phyloP scores from a whole-genome alignment of 495 filamentous ascomycete genomes.

The Penicillium bovifimosum region DNA sequence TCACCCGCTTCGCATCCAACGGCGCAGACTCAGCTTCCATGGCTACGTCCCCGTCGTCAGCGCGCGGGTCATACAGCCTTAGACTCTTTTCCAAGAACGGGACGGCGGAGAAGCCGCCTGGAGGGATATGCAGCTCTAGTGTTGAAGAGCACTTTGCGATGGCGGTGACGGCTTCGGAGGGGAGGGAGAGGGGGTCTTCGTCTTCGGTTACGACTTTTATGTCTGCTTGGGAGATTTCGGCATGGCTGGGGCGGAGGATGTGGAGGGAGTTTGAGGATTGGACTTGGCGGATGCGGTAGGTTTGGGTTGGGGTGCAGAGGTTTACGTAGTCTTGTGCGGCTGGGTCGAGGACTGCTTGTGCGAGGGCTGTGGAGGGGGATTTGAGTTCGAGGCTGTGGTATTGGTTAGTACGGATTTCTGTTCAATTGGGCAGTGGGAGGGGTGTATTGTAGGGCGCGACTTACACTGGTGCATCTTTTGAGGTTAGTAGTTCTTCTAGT shows the following conservation, averaged over 20 bases:
- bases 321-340: slow-evolving; percentile 58
- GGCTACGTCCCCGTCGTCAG: slow-evolving; percentile 13
- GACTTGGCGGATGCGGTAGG: slow-evolving; percentile 79
- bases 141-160: slow-evolving; percentile 71
- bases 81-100: slow-evolving; percentile 33
- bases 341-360: slow-evolving; percentile 20
- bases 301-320: slow-evolving; percentile 62
- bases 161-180: slow-evolving; percentile 42
- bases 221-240: slow-evolving; percentile 23
- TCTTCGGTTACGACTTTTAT: slow-evolving; percentile 27
- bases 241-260: slow-evolving; percentile 53
- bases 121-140: slow-evolving; percentile 53
- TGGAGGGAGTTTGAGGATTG: slow-evolving; percentile 87
- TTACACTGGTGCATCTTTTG: slow-evolving; percentile 55
- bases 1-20: slow-evolving; percentile 1
- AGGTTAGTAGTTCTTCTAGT: slow-evolving; percentile 60
- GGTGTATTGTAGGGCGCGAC: slow-evolving; percentile 11
- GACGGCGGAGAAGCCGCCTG: slow-evolving; percentile 30
- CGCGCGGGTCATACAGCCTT: slow-evolving; percentile 28
- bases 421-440: neutral
- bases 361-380: slow-evolving; percentile 33
- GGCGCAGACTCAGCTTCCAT: slow-evolving; percentile 11
- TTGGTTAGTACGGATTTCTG: neutral
- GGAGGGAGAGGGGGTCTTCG: slow-evolving; percentile 30
- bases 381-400: slow-evolving; percentile 59